These are phyloP conservation scores for Wickerhamiella azymoides DNA, from an alignment of 805 yeast species.

Conservation along the genomic window DNA sequence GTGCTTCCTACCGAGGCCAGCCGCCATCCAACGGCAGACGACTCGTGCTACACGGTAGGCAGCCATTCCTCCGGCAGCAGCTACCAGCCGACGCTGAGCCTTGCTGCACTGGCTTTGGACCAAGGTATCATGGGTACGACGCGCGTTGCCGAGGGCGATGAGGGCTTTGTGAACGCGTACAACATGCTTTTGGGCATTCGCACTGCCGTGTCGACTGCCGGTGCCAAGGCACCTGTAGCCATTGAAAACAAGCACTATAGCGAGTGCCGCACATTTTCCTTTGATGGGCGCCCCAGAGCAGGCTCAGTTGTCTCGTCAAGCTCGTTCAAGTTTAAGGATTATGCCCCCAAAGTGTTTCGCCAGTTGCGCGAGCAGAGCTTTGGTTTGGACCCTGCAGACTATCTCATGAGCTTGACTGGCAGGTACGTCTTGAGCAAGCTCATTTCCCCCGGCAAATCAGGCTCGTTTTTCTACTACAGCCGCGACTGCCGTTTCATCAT, in stretches of 20 bases:
- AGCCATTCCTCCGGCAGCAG: not conserved
- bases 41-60: conserved; percentile 1
- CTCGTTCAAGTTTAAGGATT: conserved; percentile 94
- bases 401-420: conserved; percentile 80
- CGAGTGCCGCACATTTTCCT: conserved; percentile 64
- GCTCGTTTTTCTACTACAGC: conserved; percentile 89
- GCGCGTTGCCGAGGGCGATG: conserved; percentile 83
- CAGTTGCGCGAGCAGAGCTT: conserved; percentile 60
- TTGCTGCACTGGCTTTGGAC: conserved; percentile 17
- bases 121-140: conserved; percentile 54
- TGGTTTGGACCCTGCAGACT: conserved; percentile 92
- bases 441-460: conserved; percentile 94
- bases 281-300: conserved; percentile 34
- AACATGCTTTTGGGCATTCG: conserved; percentile 96
- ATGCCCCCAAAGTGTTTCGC: conserved; percentile 89
- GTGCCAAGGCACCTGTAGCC: conserved; percentile 65
- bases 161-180: conserved; percentile 84
- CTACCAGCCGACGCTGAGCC: conserved; percentile 3
- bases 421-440: conserved; percentile 82
- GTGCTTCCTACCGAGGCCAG: not conserved
- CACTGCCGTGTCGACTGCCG: conserved; percentile 80
- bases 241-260: conserved; percentile 57
- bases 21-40: not conserved
- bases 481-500: conserved; percentile 88
- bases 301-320: conserved; percentile 56